Conservation (phyloP, 1,139 yeast genomes). For the Magnusiomyces paraingens region DNA sequence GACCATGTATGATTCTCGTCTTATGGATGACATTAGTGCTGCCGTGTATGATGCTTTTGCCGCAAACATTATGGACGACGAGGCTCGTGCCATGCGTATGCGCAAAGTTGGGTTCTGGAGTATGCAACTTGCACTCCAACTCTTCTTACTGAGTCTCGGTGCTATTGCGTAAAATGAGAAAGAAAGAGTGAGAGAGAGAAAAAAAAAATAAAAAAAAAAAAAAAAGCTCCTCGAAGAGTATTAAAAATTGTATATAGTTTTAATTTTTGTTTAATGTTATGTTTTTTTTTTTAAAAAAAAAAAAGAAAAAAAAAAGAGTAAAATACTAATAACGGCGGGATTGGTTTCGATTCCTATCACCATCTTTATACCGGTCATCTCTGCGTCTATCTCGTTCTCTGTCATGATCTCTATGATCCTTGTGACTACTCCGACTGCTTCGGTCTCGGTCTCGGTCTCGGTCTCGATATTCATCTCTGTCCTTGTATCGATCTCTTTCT, state of each 20-base stretch:
- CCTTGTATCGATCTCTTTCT: neutral
- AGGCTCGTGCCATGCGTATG: slow-evolving; percentile 62
- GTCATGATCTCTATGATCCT: neutral
- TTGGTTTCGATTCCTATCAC: neutral
- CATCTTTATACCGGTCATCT: neutral
- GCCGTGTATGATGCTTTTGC: slow-evolving; percentile 91
- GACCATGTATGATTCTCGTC: slow-evolving; percentile 86
- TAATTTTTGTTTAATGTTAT: neutral
- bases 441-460: neutral
- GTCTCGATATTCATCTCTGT: neutral
- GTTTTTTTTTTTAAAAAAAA: neutral
- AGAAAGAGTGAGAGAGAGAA: no score
- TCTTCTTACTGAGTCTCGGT: slow-evolving; percentile 75
- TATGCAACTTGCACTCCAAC: slow-evolving; percentile 72
- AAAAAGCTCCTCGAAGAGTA: neutral
- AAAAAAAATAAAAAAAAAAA: no score
- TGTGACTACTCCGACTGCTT: neutral
- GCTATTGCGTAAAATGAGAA: slow-evolving; percentile 38
- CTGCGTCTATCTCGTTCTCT: neutral
- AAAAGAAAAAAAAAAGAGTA: neutral
- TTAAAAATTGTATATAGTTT: neutral
- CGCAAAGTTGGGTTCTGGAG: slow-evolving; percentile 92
- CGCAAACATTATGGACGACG: slow-evolving; percentile 81
- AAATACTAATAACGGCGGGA: neutral
- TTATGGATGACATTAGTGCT: slow-evolving; percentile 87